Evolutionary conservation across 345 rosid genomes (phyloP).

Genomic region (Geranium rotundifolium): DNA sequence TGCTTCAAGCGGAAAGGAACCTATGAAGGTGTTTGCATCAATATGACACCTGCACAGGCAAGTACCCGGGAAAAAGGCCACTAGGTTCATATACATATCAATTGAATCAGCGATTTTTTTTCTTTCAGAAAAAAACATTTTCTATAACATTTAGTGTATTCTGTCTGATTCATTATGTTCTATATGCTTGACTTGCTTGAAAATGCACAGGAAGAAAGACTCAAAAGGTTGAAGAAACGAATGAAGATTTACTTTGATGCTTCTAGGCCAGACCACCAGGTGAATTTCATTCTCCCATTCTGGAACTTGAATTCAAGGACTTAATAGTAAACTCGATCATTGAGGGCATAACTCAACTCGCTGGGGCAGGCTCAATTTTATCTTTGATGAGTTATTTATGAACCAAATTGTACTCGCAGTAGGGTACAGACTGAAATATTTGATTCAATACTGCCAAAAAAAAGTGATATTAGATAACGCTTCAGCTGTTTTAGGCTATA

Average conservation of each 20-base stretch:
- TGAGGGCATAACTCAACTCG: no score
- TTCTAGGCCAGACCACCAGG: constrained; percentile 77
- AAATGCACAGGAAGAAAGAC: constrained; percentile 56
- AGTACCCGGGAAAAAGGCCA: constrained; percentile 9
- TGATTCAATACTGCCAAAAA: not conserved
- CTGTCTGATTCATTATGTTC: not conserved
- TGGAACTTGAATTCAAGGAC: not conserved
- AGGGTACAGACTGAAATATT: not conserved
- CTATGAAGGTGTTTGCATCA: constrained; percentile 53
- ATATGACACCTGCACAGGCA: constrained; percentile 82
- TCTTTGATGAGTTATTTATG: not conserved
- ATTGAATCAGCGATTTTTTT: not conserved
- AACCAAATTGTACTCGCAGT: not conserved
- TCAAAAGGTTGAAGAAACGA: constrained; percentile 55
- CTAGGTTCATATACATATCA: not conserved
- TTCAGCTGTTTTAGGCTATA: not conserved
- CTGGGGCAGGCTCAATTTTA: no score
- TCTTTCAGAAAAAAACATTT: no score
- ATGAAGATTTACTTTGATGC: constrained; percentile 69
- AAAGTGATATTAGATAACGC: not conserved
- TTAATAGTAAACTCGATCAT: no score
- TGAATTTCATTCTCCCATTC: not conserved
- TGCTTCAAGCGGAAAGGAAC: constrained; percentile 78
- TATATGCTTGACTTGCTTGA: not conserved
- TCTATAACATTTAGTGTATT: no score